Conservation (phyloP, 2,329 filamentous ascomycete species). For the Neonectria punicea region DNA sequence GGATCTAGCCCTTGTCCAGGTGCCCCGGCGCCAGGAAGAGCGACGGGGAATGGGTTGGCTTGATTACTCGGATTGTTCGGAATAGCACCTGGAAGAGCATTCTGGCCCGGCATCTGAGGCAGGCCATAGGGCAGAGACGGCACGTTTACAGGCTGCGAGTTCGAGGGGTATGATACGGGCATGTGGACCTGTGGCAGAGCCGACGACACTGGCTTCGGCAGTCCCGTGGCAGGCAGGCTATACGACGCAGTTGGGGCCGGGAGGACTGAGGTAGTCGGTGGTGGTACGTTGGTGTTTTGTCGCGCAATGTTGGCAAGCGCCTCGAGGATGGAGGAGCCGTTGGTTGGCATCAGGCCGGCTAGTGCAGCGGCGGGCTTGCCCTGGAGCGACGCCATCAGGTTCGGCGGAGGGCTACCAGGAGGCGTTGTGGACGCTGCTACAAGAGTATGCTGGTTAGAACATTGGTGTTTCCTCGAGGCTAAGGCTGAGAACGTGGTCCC, state of each 20-base stretch:
- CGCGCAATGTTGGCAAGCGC: slow-evolving; percentile 84
- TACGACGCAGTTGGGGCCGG: slow-evolving; percentile 58
- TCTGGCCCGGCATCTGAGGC: slow-evolving; percentile 49
- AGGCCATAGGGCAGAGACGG: slow-evolving; percentile 57
- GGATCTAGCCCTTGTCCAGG: slow-evolving; percentile 56
- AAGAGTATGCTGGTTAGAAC: slow-evolving; percentile 54
- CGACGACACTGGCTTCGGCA: slow-evolving; percentile 46
- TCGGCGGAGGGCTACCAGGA: slow-evolving; percentile 67
- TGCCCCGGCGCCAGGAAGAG: slow-evolving; percentile 41
- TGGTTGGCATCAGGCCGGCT: slow-evolving; percentile 55
- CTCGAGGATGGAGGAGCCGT: slow-evolving; percentile 74
- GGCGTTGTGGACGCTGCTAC: slow-evolving; percentile 76
- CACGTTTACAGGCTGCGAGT: slow-evolving; percentile 69
- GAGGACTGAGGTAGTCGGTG: slow-evolving; percentile 49
- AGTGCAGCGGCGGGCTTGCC: slow-evolving; percentile 44
- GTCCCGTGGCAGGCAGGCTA: slow-evolving; percentile 47
- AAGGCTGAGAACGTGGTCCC: slow-evolving; percentile 4
- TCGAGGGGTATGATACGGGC: slow-evolving; percentile 52
- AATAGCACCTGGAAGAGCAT: slow-evolving; percentile 46
- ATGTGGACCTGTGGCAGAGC: slow-evolving; percentile 44
- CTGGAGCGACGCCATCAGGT: slow-evolving; percentile 54
- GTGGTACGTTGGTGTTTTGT: slow-evolving; percentile 68
- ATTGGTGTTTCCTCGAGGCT: slow-evolving; percentile 10
- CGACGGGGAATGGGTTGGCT: slow-evolving; percentile 46
- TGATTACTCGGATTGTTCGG: slow-evolving; percentile 43